Evolutionary conservation across 1,284 basidiomycete genomes (phyloP).

Genomic region (Leccinum pallidistipes): DNA sequence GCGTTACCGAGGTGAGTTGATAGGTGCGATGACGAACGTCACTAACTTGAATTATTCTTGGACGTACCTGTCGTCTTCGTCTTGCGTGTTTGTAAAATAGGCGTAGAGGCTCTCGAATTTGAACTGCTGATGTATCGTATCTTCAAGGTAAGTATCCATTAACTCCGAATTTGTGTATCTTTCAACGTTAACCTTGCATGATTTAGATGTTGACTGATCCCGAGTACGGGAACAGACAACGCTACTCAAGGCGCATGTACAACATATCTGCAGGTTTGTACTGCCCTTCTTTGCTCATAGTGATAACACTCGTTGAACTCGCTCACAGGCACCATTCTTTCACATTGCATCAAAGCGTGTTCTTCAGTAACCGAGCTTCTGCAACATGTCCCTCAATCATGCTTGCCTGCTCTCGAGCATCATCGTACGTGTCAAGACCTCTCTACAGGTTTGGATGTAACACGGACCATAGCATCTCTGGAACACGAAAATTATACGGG

Average conservation of each 20-base stretch:
- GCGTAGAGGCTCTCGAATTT: conserved; percentile 83
- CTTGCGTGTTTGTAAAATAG: conserved; percentile 64
- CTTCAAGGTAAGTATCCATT: conserved; percentile 56
- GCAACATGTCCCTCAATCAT: conserved; percentile 51
- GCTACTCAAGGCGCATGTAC: conserved; percentile 74
- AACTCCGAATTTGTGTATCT: not conserved
- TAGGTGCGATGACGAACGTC: not conserved
- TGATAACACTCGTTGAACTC: conserved; percentile 9
- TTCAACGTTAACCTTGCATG: not conserved
- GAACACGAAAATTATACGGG: conserved; percentile 55
- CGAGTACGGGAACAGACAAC: conserved; percentile 49
- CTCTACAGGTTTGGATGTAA: conserved; percentile 7
- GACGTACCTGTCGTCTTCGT: conserved; percentile 58
- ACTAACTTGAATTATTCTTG: conserved; percentile 35
- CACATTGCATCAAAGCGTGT: conserved; percentile 56
- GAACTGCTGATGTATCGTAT: conserved; percentile 84
- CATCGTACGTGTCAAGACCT: conserved; percentile 45
- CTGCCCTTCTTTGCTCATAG: not conserved
- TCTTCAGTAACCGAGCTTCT: conserved; percentile 59
- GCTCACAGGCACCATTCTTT: conserved; percentile 52
- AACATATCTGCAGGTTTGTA: conserved; percentile 70
- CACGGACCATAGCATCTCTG: conserved; percentile 45
- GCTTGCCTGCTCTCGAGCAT: conserved; percentile 50
- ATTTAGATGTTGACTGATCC: conserved; percentile 43
- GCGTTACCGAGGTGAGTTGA: conserved; percentile 47